Base-by-base conservation (phyloP, 2,329 filamentous ascomycete species). In the Pyrenophora teres region DNA sequence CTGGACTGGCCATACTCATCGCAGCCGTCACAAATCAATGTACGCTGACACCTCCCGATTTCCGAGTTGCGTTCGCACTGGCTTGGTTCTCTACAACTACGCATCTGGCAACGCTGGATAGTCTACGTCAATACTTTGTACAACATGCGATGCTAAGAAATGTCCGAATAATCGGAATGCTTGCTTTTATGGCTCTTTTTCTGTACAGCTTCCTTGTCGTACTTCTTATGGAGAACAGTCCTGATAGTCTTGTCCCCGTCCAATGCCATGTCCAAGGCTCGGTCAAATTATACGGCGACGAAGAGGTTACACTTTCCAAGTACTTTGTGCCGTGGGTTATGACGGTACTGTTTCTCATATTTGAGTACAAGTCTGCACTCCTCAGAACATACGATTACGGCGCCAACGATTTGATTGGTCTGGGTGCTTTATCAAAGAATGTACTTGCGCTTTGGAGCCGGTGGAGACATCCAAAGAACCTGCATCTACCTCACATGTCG, bases 71-170 rank as follows among this genome's bases (percentile, higher is more conserved):
- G 3, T 50, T 57, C n/a, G 40, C 53, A 9, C 48, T 64, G 7
- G 62, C 64, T 12, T 67, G 62, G 59, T 67, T 65, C 36, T 65
- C 64, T 2, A 56, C 56, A 4, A 64, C 60, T 3, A 65, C 61
- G 2, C 64, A 65, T 39, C 51, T 67, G 5, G 56, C 57, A 6
- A 65, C 59, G 1, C 52, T 65, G 2, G 55, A 56, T 13, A 48
- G 54, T 4, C 40, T 67, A 10, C 51, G 41, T 35, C 30, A 52
- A 0, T 63, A 67, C 48, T 63, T 65, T 21, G 25, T 47, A 3
- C 13, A 35, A 10, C 48, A 59, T 19, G 25, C 36, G 4, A 25
- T 18, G 6, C 44, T 57, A 13, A 53, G 55, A 8, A 61, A 63
- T 27, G 50, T 49, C 46, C 27, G 55, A 6, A 45, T 59, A 2